A percentile compares a stretch with the other conserved stretches of the same genome.
These are phyloP conservation scores for Gossypium laxum DNA, from an alignment of 441 rosid genomes.

Conservation along the genomic window DNA sequence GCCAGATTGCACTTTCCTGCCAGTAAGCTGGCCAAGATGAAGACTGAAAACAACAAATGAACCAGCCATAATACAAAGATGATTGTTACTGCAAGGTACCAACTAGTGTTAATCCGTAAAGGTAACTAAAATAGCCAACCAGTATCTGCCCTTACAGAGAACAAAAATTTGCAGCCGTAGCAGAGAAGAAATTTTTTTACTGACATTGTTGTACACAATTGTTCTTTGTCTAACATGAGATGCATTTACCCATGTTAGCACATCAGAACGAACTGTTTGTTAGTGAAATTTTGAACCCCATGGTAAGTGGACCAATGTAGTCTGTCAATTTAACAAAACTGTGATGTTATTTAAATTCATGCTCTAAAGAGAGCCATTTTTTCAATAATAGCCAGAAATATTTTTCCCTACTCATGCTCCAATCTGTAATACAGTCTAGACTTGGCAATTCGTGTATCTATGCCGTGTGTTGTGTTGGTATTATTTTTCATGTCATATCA, in stretches of 20 bases:
- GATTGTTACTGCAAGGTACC: conserved; percentile 20
- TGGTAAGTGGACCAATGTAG: conserved; percentile 19
- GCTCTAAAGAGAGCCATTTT: conserved; percentile 38
- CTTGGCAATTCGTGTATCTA: neutral
- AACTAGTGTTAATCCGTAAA: conserved; percentile 18
- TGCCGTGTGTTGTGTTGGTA: neutral
- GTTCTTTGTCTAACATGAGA: conserved; percentile 30
- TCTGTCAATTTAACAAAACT: conserved; percentile 15
- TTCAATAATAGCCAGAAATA: conserved; percentile 3
- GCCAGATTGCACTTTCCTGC: conserved; percentile 74
- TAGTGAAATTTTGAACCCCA: conserved; percentile 10
- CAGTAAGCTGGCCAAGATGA: conserved; percentile 45
- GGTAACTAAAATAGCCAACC: conserved; percentile 23
- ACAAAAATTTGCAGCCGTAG: conserved; percentile 22
- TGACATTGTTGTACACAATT: conserved; percentile 39
- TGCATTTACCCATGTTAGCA: conserved; percentile 22
- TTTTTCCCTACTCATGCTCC: neutral
- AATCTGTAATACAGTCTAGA: neutral
- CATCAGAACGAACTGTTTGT: conserved; percentile 15
- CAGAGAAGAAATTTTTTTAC: conserved; percentile 22
- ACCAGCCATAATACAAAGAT: conserved; percentile 13
- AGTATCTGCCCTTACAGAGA: conserved; percentile 15
- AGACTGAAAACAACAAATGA: conserved; percentile 20
- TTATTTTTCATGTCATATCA: neutral
- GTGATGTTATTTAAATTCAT: conserved; percentile 32